Evolutionary conservation across 2,329 filamentous ascomycete genomes (phyloP), one percentile per base, ranked within the genome.

Genomic region (Hyphodiscus sp.): DNA sequence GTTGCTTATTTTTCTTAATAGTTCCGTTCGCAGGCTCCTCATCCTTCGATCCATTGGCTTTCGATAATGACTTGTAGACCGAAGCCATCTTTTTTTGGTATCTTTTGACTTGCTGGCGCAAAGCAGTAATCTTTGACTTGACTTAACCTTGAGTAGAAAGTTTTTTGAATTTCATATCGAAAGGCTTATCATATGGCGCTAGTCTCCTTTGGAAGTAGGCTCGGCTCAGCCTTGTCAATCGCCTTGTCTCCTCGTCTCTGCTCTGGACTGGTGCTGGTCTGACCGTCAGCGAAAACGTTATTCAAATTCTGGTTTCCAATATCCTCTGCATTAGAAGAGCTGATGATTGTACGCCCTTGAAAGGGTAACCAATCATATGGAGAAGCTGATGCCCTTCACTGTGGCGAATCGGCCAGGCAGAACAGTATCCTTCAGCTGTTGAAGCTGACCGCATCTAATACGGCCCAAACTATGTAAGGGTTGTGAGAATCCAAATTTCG

Each of bases 11-110:
- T 72, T 79, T 86, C 68, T 74, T 78, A 46, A 8, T 3, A 3
- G 74, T 65, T 54, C 75, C 76, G 69, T 75, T 76, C 58, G 69
- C 73, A 49, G 70, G 72, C 49, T 67, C 74, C 46, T 82, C 77
- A 49, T 72, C 67, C 51, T 76, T 73, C 61, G 80, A 79, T 49
- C 73, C 71, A 56, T 72, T 64, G 62, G 73, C 71, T 70, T 86
- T 88, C 6, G 83, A 85, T 50, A 90, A 73, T 16, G 85, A 83
- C 68, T 89, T 89, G 74, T 89, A 89, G 23, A 89, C 85, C 43
- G 86, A 76, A 48, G 85, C 84, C 86, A 89, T 87, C 58, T 61
- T 70, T 66, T 58, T 67, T 50, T 62, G 49, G 52, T 44, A 47
- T 52, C 20, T 38, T 51, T 52, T 30, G 56, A 52, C 42, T 56